phyloP scores from a whole-genome alignment of 1,284 basidiomycete genomes.

The Ganoderma leucocontextum region DNA sequence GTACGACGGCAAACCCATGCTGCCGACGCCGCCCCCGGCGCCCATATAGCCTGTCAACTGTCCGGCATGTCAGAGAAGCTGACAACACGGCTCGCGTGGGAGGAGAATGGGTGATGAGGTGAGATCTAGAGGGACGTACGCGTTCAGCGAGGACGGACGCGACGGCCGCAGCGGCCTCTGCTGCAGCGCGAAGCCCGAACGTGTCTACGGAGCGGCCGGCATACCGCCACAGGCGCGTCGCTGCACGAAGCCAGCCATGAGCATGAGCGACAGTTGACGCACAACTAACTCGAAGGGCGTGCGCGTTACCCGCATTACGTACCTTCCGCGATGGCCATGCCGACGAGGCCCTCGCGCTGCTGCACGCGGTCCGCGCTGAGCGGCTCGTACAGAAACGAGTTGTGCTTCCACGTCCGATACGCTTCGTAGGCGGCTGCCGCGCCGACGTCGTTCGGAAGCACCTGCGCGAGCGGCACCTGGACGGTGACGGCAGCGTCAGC shows the following conservation, averaged over 20 bases:
- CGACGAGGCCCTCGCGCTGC: slow-evolving; percentile 67
- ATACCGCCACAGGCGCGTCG: slow-evolving; percentile 30
- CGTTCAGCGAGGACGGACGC: slow-evolving; percentile 28
- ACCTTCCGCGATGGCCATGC: slow-evolving; percentile 72
- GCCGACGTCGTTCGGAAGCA: slow-evolving; percentile 63
- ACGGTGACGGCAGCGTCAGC: not conserved
- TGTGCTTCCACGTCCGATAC: slow-evolving; percentile 65
- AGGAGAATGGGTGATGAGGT: not conserved
- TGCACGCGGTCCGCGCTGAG: slow-evolving; percentile 59
- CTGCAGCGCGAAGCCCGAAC: slow-evolving; percentile 25
- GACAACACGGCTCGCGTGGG: too few relatives aligned
- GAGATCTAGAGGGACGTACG: slow-evolving; percentile 20
- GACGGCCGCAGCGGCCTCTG: slow-evolving; percentile 26
- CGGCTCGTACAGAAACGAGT: slow-evolving; percentile 62
- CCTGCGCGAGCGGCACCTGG: slow-evolving; percentile 47
- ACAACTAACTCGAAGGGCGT: not conserved
- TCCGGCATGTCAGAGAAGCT: not conserved
- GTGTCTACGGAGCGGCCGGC: slow-evolving; percentile 26
- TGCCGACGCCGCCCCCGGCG: not conserved
- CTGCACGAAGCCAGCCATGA: slow-evolving; percentile 1
- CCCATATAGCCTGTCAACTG: not conserved
- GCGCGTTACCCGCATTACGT: slow-evolving; percentile 19
- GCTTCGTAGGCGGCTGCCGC: slow-evolving; percentile 77
- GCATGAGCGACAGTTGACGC: not conserved
- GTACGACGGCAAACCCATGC: slow-evolving; percentile 5